Conservation (phyloP, 2,329 filamentous ascomycete species). For the Fusarium mundagurra region DNA sequence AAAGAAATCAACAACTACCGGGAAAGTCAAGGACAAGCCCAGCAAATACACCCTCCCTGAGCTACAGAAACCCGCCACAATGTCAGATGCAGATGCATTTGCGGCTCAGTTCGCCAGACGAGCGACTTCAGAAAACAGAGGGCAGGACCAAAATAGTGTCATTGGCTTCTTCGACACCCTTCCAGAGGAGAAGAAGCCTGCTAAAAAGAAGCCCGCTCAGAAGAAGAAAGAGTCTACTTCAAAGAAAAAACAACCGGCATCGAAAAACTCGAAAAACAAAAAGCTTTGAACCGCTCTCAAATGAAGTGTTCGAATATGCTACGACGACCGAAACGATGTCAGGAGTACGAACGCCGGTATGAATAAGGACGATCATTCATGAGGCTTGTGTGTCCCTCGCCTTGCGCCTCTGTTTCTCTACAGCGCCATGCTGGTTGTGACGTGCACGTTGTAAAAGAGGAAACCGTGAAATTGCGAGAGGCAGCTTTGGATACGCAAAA, state of each 20-base stretch:
- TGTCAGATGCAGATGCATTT: neutral
- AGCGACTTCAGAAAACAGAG: neutral
- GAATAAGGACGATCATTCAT: neutral
- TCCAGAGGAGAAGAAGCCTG: neutral
- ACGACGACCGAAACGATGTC: neutral
- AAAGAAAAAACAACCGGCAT: neutral
- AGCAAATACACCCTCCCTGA: neutral
- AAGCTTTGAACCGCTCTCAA: neutral
- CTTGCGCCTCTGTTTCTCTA: neutral
- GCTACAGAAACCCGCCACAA: neutral
- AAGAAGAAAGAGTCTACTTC: neutral
- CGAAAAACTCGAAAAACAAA: neutral
- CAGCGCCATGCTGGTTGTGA: neutral
- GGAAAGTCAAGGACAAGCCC: neutral
- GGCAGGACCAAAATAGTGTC: neutral
- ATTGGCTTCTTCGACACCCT: conserved; percentile 9
- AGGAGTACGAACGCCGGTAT: neutral
- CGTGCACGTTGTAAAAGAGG: neutral
- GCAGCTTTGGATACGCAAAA: neutral
- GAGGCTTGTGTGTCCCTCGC: neutral
- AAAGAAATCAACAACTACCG: neutral
- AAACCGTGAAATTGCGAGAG: neutral
- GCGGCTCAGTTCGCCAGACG: conserved; percentile 6
- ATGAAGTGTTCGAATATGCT: neutral
- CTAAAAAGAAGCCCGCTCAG: neutral